phyloP scores from a whole-genome alignment of 768 basidiomycete species.

The Hygrocybe coccinea region DNA sequence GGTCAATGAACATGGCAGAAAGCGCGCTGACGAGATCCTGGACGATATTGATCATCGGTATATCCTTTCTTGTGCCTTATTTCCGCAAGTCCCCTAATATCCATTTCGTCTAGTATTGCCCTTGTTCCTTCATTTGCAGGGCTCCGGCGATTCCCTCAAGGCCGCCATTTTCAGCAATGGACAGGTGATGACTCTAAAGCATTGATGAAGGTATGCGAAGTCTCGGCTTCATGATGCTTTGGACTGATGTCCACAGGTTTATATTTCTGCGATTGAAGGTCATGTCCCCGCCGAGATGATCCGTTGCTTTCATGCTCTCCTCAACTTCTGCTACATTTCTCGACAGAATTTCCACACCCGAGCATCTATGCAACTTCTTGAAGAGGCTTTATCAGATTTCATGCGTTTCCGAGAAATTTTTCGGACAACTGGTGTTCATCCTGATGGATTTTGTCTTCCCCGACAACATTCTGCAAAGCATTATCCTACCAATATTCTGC shows the following conservation, averaged over 20 bases:
- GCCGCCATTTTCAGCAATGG: slow-evolving; percentile 12
- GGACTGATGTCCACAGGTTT: slow-evolving; percentile 21
- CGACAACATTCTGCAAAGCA: slow-evolving; percentile 23
- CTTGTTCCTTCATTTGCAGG: slow-evolving; percentile 4
- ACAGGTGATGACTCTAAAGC: slow-evolving; percentile 13
- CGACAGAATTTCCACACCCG: slow-evolving; percentile 19
- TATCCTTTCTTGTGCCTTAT: slow-evolving; percentile 6
- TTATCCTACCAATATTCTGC: slow-evolving; percentile 13
- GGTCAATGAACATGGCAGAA: slow-evolving; percentile 11
- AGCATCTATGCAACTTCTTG: slow-evolving; percentile 8
- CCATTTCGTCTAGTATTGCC: neutral
- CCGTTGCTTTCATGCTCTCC: slow-evolving; percentile 18
- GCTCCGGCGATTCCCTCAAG: slow-evolving; percentile 9
- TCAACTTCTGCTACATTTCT: slow-evolving; percentile 30
- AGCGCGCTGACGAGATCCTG: slow-evolving; percentile 22
- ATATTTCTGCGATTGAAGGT: slow-evolving; percentile 28
- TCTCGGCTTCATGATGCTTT: neutral
- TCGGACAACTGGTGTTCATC: slow-evolving; percentile 18
- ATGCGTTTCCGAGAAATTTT: slow-evolving; percentile 28
- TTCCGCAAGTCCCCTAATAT: neutral
- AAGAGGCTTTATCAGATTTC: slow-evolving; percentile 21
- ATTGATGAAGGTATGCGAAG: slow-evolving; percentile 9
- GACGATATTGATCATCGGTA: slow-evolving; percentile 35
- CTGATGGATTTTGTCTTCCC: slow-evolving; percentile 20
- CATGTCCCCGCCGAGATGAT: slow-evolving; percentile 29